Evolutionary conservation across 1,284 basidiomycete genomes (phyloP), one percentile per base, ranked within the genome.

Genomic region (Ceratobasidium sp.): DNA sequence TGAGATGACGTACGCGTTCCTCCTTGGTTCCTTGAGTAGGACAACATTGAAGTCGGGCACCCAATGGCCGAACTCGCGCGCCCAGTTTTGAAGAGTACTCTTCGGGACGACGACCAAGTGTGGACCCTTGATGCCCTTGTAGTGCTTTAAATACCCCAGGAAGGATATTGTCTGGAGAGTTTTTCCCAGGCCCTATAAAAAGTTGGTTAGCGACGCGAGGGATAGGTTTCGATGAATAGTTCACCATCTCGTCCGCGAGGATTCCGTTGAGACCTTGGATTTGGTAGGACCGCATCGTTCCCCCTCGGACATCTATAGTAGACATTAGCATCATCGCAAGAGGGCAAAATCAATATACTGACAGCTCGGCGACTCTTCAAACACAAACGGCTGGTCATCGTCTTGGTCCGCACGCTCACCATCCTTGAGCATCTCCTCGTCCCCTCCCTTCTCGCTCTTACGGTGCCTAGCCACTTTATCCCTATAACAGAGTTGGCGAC

Each of bases 71-170:
- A 99, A 98, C 85, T 99, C 97, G 81, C 91, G 92, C 86, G 98
- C 97, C 98, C 98, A 99, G 20, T 98, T 97, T 1, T 97, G 97
- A 82, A 99, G 96, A 5, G 98, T 99, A 5, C 97, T 99, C 3
- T 99, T 90, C 1, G 98, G 98, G 18, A 99, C 98, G 81, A 99
- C 97, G 80, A 99, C 96, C 67, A 99, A 90, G 90, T 97, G 98
- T 1, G 98, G 98, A 0, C 98, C 98, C 84, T 95, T 98, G 85
- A 99, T 97, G 78, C 94, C 91, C 87, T 94, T 89, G 81, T 95
- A 91, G 85, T 99, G 96, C 88, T 95, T 98, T 75, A 99, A 93
- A 84, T 96, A 99, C 0, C 96, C 97, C 46, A 99, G 89, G 87
- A 98, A 98, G 0, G 97, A 87, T 82, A 99, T 98, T 0, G 97